Percentiles rank a stretch among this genome's conserved stretches.
These are phyloP conservation scores for Agapanthus africanus DNA, from an alignment of 106 monocot species.

Conservation along the genomic window DNA sequence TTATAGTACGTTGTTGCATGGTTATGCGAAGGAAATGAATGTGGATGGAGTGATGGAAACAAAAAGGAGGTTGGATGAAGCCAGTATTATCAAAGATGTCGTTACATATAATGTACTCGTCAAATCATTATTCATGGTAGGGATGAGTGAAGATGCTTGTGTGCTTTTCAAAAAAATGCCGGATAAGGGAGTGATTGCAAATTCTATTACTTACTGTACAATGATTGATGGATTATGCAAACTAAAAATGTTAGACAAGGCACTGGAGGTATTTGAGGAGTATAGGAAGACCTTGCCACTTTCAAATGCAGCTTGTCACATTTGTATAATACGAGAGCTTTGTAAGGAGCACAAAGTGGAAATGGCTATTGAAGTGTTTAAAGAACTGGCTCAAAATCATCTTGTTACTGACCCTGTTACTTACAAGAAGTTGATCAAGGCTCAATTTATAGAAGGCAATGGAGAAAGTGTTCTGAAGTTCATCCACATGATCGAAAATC, in stretches of 20 bases:
- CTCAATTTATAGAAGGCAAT: slow-evolving; percentile 32
- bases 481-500: slow-evolving; percentile 28
- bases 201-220: slow-evolving; percentile 42
- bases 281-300: slow-evolving; percentile 20
- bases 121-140: slow-evolving; percentile 54
- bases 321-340: slow-evolving; percentile 39
- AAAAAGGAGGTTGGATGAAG: slow-evolving; percentile 45
- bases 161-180: slow-evolving; percentile 51
- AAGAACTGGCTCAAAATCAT: slow-evolving; percentile 35
- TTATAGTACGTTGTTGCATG: slow-evolving; percentile 56
- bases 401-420: slow-evolving; percentile 20
- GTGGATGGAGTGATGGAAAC: slow-evolving; percentile 29
- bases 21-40: slow-evolving; percentile 44
- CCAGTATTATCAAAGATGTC: slow-evolving; percentile 34
- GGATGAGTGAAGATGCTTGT: slow-evolving; percentile 51
- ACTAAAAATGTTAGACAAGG: slow-evolving; percentile 29
- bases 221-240: slow-evolving; percentile 43
- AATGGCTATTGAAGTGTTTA: slow-evolving; percentile 47
- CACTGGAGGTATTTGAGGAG: slow-evolving; percentile 39
- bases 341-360: slow-evolving; percentile 39
- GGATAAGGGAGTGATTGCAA: slow-evolving; percentile 35
- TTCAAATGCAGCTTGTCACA: slow-evolving; percentile 17
- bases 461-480: slow-evolving; percentile 47
- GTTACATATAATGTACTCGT: slow-evolving; percentile 54
- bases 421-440: slow-evolving; percentile 36